A percentile compares a stretch with the other conserved stretches of the same genome.
phyloP scores from a whole-genome alignment of 371 early-diverging fungal species.

The Mucor indicus region DNA sequence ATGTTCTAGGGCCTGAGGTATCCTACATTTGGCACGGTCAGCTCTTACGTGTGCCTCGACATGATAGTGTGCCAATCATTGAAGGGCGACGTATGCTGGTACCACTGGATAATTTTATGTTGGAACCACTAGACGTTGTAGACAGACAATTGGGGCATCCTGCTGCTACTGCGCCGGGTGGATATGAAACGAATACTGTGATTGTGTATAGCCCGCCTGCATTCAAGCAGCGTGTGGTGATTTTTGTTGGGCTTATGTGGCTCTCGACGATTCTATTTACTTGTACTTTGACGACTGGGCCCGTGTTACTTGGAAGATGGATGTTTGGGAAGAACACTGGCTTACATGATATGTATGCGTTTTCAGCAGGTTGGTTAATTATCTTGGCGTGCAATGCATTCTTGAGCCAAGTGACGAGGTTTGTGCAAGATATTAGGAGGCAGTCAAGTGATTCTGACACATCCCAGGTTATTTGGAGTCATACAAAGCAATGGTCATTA shows the following conservation, averaged over 20 bases:
- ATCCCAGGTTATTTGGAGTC: too few species aligned
- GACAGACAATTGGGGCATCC: slow-evolving; percentile 60
- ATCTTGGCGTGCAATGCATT: slow-evolving; percentile 6
- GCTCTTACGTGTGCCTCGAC: slow-evolving; percentile 60
- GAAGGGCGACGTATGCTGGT: slow-evolving; percentile 16
- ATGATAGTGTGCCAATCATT: slow-evolving; percentile 16
- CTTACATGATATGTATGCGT: slow-evolving; percentile 62
- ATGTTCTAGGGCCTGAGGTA: slow-evolving; percentile 43
- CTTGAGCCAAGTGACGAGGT: neutral
- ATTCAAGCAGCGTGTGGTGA: slow-evolving; percentile 51
- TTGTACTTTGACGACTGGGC: slow-evolving; percentile 32
- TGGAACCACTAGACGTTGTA: slow-evolving; percentile 12
- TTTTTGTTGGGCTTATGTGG: slow-evolving; percentile 57
- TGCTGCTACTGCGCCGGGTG: slow-evolving; percentile 40
- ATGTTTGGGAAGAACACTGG: slow-evolving; percentile 11
- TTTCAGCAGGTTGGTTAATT: slow-evolving; percentile 18
- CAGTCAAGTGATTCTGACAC: neutral
- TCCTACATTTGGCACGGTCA: slow-evolving; percentile 26
- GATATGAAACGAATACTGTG: slow-evolving; percentile 38
- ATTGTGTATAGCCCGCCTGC: slow-evolving; percentile 69
- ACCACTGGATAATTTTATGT: slow-evolving; percentile 4
- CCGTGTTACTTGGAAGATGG: slow-evolving; percentile 48
- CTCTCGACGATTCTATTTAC: slow-evolving; percentile 35
- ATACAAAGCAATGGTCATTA: slow-evolving; percentile 2
- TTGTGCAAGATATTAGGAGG: slow-evolving; percentile 1